These are phyloP conservation scores for Euphorbia pulcherrima DNA, from an alignment of 345 rosid species.

Conservation along the genomic window DNA sequence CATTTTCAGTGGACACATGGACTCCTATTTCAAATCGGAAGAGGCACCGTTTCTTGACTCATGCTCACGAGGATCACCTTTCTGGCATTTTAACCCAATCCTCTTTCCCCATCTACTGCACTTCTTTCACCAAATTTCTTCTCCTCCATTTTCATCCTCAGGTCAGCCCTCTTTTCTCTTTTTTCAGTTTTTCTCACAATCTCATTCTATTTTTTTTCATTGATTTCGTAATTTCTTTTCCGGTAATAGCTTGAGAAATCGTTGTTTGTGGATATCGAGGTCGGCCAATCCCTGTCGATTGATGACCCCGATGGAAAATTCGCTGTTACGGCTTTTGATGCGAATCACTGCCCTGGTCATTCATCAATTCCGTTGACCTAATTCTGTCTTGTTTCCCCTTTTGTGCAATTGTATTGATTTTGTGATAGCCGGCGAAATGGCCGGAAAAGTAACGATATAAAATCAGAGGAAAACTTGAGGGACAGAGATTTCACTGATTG, in stretches of 20 bases:
- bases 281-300: conserved; percentile 46
- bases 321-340: conserved; percentile 67
- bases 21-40: conserved; percentile 48
- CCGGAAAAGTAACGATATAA: too few species aligned
- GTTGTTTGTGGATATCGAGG: conserved; percentile 59
- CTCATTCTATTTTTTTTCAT: neutral
- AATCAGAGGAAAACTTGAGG: too few species aligned
- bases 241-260: conserved; percentile 53
- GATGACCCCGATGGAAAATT: conserved; percentile 63
- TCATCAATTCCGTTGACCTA: too few species aligned
- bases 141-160: conserved; percentile 49
- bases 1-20: conserved; percentile 83
- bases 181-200: neutral
- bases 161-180: conserved; percentile 26
- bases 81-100: conserved; percentile 46
- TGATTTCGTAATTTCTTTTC: neutral
- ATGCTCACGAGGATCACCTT: conserved; percentile 80
- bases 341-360: conserved; percentile 79
- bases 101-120: conserved; percentile 63
- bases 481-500: too few species aligned
- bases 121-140: conserved; percentile 59
- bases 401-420: too few species aligned
- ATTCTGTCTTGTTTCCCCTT: too few species aligned
- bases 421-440: too few species aligned
- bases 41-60: conserved; percentile 75